Base-by-base conservation (phyloP, 1,284 basidiomycete species). In the Moesziomyces aphidis region DNA sequence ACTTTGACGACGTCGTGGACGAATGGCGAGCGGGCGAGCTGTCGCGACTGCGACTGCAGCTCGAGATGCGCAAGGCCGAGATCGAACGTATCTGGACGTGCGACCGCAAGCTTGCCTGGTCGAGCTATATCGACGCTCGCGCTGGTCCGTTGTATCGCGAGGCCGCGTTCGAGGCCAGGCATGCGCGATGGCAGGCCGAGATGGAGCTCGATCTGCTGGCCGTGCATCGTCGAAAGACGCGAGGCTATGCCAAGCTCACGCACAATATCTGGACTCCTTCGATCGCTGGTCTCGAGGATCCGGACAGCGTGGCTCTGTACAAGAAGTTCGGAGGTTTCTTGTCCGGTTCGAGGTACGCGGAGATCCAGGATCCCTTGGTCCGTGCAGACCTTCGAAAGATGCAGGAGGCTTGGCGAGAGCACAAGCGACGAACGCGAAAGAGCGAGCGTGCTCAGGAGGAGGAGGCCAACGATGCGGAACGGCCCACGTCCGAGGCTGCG, bases 21-120 rank as follows among this genome's bases (percentile, higher is more conserved):
- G 67, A 70, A 17, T 74, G 72, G 72, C 42, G 72, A 23, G 67
- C 72, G 2, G 63, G 57, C 23, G 67, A 70, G 47, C 54, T 74
- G 24, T 44, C 63, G 11, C 52, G 60, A 5, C 49, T 74, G 6
- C 59, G 72, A n/a, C 28, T 66, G 49, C 67, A 74, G 56, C 54
- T 74, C 11, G 62, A 74, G 53, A 60, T 63, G 60, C 66, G 72
- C 28, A 64, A 60, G 42, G 61, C 60, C n/a, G 67, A 74, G 47
- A 53, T 74, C 17, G 72, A 54, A 5, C 66, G 72, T 23, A 70
- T 74, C 31, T 66, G 67, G 67, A 58, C 62, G 22, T 70, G 67
- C 60, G 72, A 74, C 45, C 72, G 72, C 56, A 70, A 70, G 24
- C 42, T 70, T 13, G 60, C 67, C 1, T 74, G 72, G 72, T 65